Evolutionary conservation across 179 eudicot species (phyloP).

Genomic region (Camellia oleifera): DNA sequence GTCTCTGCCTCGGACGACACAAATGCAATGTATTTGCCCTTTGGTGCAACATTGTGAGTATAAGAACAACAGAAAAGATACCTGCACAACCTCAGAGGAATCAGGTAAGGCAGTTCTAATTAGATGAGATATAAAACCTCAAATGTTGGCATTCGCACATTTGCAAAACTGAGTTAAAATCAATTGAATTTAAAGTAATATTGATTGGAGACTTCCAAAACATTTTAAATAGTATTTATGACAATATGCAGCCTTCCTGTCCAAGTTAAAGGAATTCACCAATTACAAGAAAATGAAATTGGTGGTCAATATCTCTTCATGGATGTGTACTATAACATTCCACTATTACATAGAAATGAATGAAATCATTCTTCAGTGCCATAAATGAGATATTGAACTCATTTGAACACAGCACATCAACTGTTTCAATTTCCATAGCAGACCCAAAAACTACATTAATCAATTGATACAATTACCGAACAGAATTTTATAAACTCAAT

Average conservation of each 20-base stretch:
- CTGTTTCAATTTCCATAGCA: neutral
- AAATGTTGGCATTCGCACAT: neutral
- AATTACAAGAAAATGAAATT: too few species aligned
- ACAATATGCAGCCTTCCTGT: neutral
- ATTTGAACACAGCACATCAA: neutral
- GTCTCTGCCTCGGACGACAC: constrained; percentile 91
- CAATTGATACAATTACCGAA: neutral
- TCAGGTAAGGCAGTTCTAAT: constrained; percentile 4
- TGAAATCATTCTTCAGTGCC: neutral
- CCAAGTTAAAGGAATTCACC: neutral
- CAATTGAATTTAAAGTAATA: neutral
- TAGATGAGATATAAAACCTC: constrained; percentile 2
- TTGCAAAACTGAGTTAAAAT: neutral
- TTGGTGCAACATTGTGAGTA: constrained; percentile 85
- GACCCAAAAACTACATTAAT: neutral
- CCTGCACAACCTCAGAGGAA: constrained; percentile 37
- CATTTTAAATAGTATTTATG: neutral
- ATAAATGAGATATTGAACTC: neutral
- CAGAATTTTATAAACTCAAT: neutral
- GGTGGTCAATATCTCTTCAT: too few species aligned
- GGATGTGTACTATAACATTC: too few species aligned
- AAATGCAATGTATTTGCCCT: constrained; percentile 84
- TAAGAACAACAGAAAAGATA: constrained; percentile 81
- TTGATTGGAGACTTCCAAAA: neutral
- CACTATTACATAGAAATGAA: neutral